A percentile compares a stretch with the other conserved stretches of the same genome.
phyloP scores from a whole-genome alignment of 306 rosid genomes.

The Neltuma alba region DNA sequence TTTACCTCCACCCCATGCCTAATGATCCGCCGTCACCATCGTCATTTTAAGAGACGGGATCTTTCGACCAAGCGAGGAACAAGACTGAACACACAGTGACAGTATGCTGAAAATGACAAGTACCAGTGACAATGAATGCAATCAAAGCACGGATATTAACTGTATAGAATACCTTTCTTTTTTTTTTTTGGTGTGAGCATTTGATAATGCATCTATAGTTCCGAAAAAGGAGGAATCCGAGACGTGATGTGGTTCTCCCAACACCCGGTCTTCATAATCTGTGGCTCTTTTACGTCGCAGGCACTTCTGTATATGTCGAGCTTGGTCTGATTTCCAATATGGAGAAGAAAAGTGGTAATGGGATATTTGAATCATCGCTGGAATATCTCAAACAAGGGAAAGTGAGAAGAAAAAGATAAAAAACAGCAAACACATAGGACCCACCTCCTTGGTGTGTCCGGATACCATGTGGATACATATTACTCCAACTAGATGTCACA shows the following conservation, averaged over 20 bases:
- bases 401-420: neutral
- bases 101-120: conserved; percentile 32
- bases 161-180: neutral
- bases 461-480: conserved; percentile 27
- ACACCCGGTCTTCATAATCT: neutral
- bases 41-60: neutral
- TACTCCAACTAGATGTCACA: neutral
- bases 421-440: neutral
- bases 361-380: conserved; percentile 17
- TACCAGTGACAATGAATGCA: neutral
- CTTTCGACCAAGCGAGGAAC: neutral
- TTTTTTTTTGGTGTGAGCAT: no score
- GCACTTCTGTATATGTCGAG: neutral
- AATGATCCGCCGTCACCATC: neutral
- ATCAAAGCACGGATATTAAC: conserved; percentile 15
- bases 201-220: neutral
- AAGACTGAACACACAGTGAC: conserved; percentile 27
- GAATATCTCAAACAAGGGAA: conserved; percentile 15
- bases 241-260: neutral
- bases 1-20: neutral
- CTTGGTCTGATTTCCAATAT: neutral
- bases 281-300: neutral
- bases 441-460: conserved; percentile 20
- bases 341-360: neutral
- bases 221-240: conserved; percentile 16